These are phyloP conservation scores for Thymus quinquecostatus DNA, from an alignment of 257 asterid genomes.

Conservation along the genomic window DNA sequence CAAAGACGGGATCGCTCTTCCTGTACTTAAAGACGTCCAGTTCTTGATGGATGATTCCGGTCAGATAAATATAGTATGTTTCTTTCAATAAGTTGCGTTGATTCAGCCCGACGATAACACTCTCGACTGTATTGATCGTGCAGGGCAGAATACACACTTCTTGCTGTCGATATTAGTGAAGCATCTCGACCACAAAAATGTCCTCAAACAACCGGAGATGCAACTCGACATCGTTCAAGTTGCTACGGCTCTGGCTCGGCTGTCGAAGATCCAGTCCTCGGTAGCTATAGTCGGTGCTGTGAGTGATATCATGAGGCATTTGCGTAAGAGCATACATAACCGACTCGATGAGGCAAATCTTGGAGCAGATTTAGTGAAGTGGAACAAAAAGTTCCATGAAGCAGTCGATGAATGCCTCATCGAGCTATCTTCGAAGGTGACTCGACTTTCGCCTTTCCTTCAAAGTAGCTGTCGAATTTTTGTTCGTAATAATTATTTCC, in stretches of 20 bases:
- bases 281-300: constrained; percentile 83
- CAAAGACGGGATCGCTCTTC: constrained; percentile 76
- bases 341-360: constrained; percentile 77
- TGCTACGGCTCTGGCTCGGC: constrained; percentile 68
- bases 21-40: constrained; percentile 89
- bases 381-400: constrained; percentile 73
- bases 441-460: neutral
- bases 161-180: constrained; percentile 83
- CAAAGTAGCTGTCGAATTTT: no score
- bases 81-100: neutral
- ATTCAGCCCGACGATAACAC: constrained; percentile 5
- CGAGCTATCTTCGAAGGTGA: constrained; percentile 80
- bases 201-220: constrained; percentile 77
- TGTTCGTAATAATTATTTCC: constrained; percentile 17
- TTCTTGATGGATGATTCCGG: constrained; percentile 86
- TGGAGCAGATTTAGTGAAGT: constrained; percentile 58
- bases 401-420: constrained; percentile 84
- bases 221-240: constrained; percentile 89
- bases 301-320: constrained; percentile 85
- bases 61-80: constrained; percentile 27
- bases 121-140: constrained; percentile 30
- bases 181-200: constrained; percentile 92
- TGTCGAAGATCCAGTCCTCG: constrained; percentile 65
- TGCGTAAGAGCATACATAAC: constrained; percentile 88
- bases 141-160: constrained; percentile 89